phyloP scores from a whole-genome alignment of 139 green algal species.

The Bryopsis sp. region DNA sequence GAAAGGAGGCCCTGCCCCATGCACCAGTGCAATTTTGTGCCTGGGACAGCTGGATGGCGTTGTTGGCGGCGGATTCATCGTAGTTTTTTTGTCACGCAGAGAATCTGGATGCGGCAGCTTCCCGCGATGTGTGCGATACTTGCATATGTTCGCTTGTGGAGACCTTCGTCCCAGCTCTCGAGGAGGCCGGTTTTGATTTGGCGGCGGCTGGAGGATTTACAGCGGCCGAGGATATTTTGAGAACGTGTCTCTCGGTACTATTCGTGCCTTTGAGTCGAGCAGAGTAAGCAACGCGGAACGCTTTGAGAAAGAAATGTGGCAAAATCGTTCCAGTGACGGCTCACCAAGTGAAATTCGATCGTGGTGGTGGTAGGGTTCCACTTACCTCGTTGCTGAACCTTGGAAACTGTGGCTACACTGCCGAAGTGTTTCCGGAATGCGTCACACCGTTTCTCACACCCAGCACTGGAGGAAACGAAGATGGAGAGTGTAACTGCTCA shows the following conservation, averaged over 20 bases:
- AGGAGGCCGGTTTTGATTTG: neutral
- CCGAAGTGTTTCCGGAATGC: neutral
- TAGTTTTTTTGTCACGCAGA: neutral
- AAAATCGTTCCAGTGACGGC: neutral
- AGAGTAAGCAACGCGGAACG: neutral
- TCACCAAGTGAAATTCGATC: too few species aligned
- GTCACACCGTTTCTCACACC: neutral
- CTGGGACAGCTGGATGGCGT: too few species aligned
- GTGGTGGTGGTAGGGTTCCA: conserved; percentile 1
- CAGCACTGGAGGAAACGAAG: neutral
- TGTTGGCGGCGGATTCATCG: neutral
- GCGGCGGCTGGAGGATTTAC: conserved; percentile 5
- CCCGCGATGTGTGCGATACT: neutral
- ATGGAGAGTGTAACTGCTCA: neutral
- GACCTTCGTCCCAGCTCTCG: conserved; percentile 1
- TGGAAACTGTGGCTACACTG: neutral
- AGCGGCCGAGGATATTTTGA: neutral
- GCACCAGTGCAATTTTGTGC: too few species aligned
- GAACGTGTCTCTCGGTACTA: neutral
- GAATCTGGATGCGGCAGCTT: neutral
- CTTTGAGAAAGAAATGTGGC: neutral
- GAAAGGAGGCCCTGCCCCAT: too few species aligned
- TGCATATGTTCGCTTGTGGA: conserved; percentile 3
- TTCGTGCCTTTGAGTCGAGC: neutral
- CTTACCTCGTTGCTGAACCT: conserved; percentile 3